These are phyloP conservation scores for Flaveria trinervia DNA, from an alignment of 129 eudicot genomes.

Conservation along the genomic window DNA sequence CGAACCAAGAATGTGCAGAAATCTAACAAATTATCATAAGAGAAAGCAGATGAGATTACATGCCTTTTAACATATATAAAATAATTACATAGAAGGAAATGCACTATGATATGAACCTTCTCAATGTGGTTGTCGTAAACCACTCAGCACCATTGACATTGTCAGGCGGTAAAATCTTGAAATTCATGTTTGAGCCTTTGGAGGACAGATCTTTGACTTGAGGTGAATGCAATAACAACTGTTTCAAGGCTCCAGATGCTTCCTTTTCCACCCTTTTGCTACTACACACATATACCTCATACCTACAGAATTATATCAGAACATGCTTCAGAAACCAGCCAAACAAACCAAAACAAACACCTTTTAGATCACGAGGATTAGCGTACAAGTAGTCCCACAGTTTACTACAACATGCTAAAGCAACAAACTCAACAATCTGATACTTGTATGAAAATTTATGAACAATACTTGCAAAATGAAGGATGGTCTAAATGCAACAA, in stretches of 20 bases:
- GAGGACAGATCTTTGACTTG: constrained; percentile 48
- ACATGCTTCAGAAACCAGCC: constrained; percentile 3
- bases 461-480: neutral
- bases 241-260: constrained; percentile 65
- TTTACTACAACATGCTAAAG: neutral
- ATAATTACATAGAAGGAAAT: neutral
- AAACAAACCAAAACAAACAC: constrained; percentile 21
- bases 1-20: constrained; percentile 57
- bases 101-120: constrained; percentile 54
- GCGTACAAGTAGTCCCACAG: neutral
- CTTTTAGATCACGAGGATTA: constrained; percentile 2
- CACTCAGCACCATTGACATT: constrained; percentile 45
- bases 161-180: constrained; percentile 55
- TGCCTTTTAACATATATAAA: neutral
- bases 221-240: constrained; percentile 60
- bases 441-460: neutral
- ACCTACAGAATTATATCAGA: constrained; percentile 47
- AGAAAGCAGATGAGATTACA: neutral
- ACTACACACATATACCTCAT: constrained; percentile 53
- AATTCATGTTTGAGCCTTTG: constrained; percentile 57
- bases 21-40: constrained; percentile 46
- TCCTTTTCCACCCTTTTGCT: constrained; percentile 50
- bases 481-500: neutral
- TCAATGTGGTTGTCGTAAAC: constrained; percentile 77
- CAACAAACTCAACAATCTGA: constrained; percentile 8